Percentiles rank a stretch among this genome's conserved stretches.
Conservation (phyloP, 768 basidiomycete genomes). For the Termitomyces sp. region DNA sequence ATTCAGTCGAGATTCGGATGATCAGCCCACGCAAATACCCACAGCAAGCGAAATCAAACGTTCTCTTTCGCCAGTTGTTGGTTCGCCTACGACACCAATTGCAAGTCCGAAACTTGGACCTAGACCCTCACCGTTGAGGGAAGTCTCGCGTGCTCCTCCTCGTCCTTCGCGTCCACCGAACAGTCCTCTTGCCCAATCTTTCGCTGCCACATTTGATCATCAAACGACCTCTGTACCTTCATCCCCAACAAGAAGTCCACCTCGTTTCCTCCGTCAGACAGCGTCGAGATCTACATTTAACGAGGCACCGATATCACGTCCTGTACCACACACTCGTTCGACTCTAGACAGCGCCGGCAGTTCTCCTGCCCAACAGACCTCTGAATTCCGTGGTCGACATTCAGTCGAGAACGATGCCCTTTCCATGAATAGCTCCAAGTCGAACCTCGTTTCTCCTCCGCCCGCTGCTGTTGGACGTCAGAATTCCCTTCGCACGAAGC, state of each 20-base stretch:
- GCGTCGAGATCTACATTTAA: slow-evolving; percentile 22
- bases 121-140: slow-evolving; percentile 17
- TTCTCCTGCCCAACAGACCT: not conserved
- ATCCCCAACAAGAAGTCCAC: slow-evolving; percentile 18
- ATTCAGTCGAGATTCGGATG: slow-evolving; percentile 24
- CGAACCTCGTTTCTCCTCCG: slow-evolving; percentile 34
- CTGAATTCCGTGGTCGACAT: slow-evolving; percentile 11
- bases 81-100: slow-evolving; percentile 14
- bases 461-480: slow-evolving; percentile 28
- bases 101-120: slow-evolving; percentile 4
- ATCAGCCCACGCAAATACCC: slow-evolving; percentile 15
- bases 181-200: slow-evolving; percentile 31
- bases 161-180: slow-evolving; percentile 22
- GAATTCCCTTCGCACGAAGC: slow-evolving; percentile 51
- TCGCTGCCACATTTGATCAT: slow-evolving; percentile 1
- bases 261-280: slow-evolving; percentile 22
- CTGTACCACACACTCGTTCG: slow-evolving; percentile 6
- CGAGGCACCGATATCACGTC: not conserved
- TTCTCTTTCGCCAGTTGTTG: slow-evolving; percentile 18
- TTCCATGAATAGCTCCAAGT: slow-evolving; percentile 32
- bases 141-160: slow-evolving; percentile 9
- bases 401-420: slow-evolving; percentile 19
- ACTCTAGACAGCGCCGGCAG: not conserved
- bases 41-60: slow-evolving; percentile 19
- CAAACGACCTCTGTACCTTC: slow-evolving; percentile 14